phyloP scores from a whole-genome alignment of 2,329 filamentous ascomycete genomes.

The Scedosporium boydii region DNA sequence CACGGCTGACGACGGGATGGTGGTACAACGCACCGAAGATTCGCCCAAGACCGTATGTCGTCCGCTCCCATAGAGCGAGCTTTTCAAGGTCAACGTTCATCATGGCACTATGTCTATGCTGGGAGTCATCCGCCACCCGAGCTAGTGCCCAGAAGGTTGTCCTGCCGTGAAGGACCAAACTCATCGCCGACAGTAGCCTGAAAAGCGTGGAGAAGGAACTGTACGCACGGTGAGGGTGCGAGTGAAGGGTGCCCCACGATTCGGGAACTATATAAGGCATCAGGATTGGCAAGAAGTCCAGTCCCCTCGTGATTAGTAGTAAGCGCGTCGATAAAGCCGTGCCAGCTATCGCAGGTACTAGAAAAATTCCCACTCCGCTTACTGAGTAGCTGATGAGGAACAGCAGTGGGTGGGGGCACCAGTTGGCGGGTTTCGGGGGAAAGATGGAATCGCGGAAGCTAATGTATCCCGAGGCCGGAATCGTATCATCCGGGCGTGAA shows the following conservation, averaged over 20 bases:
- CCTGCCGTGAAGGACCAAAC: slow-evolving; percentile 34
- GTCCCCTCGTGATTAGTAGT: slow-evolving; percentile 21
- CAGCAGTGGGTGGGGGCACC: slow-evolving; percentile 28
- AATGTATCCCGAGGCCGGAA: slow-evolving; percentile 20
- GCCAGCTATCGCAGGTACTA: slow-evolving; percentile 29
- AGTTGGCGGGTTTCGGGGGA: slow-evolving; percentile 32
- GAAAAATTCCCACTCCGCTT: slow-evolving; percentile 25
- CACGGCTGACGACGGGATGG: slow-evolving; percentile 48
- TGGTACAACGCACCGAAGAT: slow-evolving; percentile 40
- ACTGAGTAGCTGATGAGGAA: slow-evolving; percentile 22
- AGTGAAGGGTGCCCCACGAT: slow-evolving; percentile 36
- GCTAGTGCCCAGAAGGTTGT: slow-evolving; percentile 31
- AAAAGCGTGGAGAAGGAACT: slow-evolving; percentile 36
- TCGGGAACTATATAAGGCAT: slow-evolving; percentile 36
- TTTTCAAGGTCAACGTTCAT: slow-evolving; percentile 36
- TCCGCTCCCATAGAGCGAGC: slow-evolving; percentile 32
- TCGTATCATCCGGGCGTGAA: slow-evolving; percentile 13
- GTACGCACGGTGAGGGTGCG: slow-evolving; percentile 27
- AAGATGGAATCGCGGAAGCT: slow-evolving; percentile 20
- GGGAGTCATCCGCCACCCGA: slow-evolving; percentile 37
- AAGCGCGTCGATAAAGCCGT: slow-evolving; percentile 28
- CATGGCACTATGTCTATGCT: slow-evolving; percentile 37
- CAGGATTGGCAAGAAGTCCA: slow-evolving; percentile 36
- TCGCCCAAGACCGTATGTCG: slow-evolving; percentile 32
- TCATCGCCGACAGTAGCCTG: slow-evolving; percentile 31